Evolutionary conservation across 225 moss, liverwort and hornwort species (phyloP).

Genomic region (Anthoceros angustus): DNA sequence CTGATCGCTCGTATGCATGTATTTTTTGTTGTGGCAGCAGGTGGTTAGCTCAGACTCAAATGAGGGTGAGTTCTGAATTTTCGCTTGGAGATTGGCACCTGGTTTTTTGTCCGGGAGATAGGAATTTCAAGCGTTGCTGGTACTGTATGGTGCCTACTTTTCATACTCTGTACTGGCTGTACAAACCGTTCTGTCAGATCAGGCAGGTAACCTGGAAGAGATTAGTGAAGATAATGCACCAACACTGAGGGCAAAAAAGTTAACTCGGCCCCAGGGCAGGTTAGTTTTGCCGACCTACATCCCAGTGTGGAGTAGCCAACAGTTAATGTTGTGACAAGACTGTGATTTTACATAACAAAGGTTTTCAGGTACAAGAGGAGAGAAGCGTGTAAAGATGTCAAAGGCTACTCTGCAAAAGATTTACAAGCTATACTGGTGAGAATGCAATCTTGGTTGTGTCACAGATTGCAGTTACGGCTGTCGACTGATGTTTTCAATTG

Average conservation of each 20-base stretch:
- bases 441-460: not conserved
- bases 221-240: slow-evolving; percentile 26
- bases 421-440: slow-evolving; percentile 65
- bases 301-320: not conserved
- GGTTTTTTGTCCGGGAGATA: not conserved
- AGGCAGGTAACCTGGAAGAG: slow-evolving; percentile 12
- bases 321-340: not conserved
- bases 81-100: not conserved
- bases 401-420: slow-evolving; percentile 50
- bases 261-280: slow-evolving; percentile 77
- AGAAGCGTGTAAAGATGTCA: slow-evolving; percentile 55
- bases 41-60: slow-evolving; percentile 33
- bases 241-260: slow-evolving; percentile 22
- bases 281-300: slow-evolving; percentile 8
- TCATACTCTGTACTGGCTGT: no score
- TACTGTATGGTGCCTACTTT: not conserved
- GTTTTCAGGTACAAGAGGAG: slow-evolving; percentile 61
- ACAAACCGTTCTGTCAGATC: no score
- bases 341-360: not conserved
- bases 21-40: slow-evolving; percentile 22
- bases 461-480: no score
- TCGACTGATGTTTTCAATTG: no score
- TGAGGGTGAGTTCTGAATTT: slow-evolving; percentile 13
- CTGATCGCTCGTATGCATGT: not conserved
- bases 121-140: not conserved